Conservation (phyloP, 2,329 filamentous ascomycete species). For the Botrytis byssoidea region DNA sequence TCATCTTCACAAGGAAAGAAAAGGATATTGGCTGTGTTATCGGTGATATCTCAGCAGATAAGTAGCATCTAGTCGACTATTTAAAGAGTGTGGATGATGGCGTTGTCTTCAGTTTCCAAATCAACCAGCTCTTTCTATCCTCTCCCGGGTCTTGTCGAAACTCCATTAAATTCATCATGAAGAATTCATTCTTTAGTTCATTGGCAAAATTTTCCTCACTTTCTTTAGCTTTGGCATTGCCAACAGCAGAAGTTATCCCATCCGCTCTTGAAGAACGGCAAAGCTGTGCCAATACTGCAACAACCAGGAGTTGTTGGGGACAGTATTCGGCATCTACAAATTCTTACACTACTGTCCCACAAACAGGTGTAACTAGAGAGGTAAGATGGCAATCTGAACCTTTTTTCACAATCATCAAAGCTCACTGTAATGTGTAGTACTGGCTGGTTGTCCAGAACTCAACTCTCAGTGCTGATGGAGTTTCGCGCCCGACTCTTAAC, state of each 20-base stretch:
- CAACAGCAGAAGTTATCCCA: slow-evolving; percentile 22
- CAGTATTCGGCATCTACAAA: slow-evolving; percentile 38
- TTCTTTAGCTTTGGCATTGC: slow-evolving; percentile 30
- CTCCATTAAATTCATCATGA: slow-evolving; percentile 26
- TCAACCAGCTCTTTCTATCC: neutral
- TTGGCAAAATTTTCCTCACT: slow-evolving; percentile 25
- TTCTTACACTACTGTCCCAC: slow-evolving; percentile 34
- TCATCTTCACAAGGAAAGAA: neutral
- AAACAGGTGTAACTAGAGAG: slow-evolving; percentile 40
- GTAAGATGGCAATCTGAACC: neutral
- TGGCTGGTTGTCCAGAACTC: slow-evolving; percentile 32
- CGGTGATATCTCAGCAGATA: neutral
- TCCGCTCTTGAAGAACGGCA: slow-evolving; percentile 23
- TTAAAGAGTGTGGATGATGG: neutral
- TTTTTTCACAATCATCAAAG: neutral
- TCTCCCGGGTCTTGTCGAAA: neutral
- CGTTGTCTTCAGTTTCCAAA: neutral
- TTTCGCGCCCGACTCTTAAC: slow-evolving; percentile 51
- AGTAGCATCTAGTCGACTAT: neutral
- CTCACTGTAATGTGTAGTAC: slow-evolving; percentile 25
- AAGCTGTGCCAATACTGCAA: slow-evolving; percentile 36
- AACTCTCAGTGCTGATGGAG: slow-evolving; percentile 43
- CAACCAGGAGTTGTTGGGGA: slow-evolving; percentile 38
- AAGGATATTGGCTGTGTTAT: neutral
- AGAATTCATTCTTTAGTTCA: slow-evolving; percentile 29